These are phyloP conservation scores for Xylariales sp. DNA, from an alignment of 2,329 filamentous ascomycete genomes.

Conservation along the genomic window DNA sequence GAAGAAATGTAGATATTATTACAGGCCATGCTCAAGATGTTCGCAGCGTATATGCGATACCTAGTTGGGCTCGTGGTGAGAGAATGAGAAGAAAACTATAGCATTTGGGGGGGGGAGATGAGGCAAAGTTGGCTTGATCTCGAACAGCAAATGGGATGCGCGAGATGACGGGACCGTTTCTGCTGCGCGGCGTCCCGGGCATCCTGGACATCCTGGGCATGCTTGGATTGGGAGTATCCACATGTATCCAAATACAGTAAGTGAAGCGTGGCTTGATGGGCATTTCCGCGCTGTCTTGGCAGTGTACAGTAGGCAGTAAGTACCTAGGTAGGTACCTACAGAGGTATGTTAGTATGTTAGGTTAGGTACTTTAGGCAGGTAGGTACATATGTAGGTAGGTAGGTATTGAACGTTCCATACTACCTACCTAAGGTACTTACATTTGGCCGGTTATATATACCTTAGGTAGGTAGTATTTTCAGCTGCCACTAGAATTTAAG, in stretches of 20 bases:
- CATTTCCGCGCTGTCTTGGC: constrained; percentile 14
- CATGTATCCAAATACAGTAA: constrained; percentile 34
- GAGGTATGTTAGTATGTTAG: neutral
- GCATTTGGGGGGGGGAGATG: constrained; percentile 18
- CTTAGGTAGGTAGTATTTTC: no score
- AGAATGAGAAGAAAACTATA: constrained; percentile 15
- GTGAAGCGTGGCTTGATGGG: constrained; percentile 35
- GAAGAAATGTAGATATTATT: constrained; percentile 40
- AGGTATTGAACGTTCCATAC: no score
- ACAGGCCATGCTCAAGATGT: constrained; percentile 44
- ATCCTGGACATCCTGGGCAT: constrained; percentile 14
- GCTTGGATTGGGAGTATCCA: constrained; percentile 21
- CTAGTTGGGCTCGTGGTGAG: constrained; percentile 17
- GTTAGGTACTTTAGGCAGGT: no score
- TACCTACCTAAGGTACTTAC: no score
- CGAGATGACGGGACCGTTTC: constrained; percentile 29
- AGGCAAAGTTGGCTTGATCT: constrained; percentile 42
- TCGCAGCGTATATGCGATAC: constrained; percentile 27
- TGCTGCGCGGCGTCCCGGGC: constrained; percentile 27
- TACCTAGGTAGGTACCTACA: no score
- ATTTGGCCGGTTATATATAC: no score
- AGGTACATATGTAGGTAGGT: no score
- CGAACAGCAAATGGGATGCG: constrained; percentile 36
- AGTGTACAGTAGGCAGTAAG: no score
- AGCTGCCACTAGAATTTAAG: no score